Evolutionary conservation across 2,329 filamentous ascomycete species (phyloP).

Genomic region (Aspergillus ibericus): DNA sequence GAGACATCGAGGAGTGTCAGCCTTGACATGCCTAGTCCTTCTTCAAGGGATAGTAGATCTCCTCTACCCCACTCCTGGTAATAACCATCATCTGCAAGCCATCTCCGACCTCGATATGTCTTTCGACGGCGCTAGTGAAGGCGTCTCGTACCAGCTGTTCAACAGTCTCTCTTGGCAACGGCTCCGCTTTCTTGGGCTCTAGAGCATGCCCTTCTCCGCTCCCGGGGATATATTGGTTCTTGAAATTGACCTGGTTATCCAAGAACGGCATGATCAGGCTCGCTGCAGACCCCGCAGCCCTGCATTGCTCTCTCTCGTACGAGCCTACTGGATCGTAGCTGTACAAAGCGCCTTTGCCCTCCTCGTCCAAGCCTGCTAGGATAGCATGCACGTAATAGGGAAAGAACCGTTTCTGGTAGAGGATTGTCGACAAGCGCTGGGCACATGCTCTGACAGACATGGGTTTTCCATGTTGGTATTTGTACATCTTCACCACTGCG

Average conservation of each 20-base stretch:
- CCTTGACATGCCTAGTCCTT: slow-evolving; percentile 64
- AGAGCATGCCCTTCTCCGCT: slow-evolving; percentile 81
- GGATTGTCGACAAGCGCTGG: slow-evolving; percentile 88
- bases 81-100: slow-evolving; percentile 93
- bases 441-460: slow-evolving; percentile 95
- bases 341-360: slow-evolving; percentile 91
- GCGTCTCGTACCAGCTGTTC: slow-evolving; percentile 92
- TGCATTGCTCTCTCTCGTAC: slow-evolving; percentile 95
- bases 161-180: slow-evolving; percentile 70
- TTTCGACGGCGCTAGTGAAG: slow-evolving; percentile 95
- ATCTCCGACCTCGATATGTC: slow-evolving; percentile 98
- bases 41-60: slow-evolving; percentile 83
- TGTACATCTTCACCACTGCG: slow-evolving; percentile 97
- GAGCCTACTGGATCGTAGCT: slow-evolving; percentile 97
- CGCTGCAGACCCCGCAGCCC: slow-evolving; percentile 86
- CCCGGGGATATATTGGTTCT: slow-evolving; percentile 93
- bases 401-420: slow-evolving; percentile 98
- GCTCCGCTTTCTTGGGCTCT: slow-evolving; percentile 59
- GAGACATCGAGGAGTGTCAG: slow-evolving; percentile 3
- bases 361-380: slow-evolving; percentile 88
- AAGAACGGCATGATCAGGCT: slow-evolving; percentile 98
- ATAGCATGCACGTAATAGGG: slow-evolving; percentile 98
- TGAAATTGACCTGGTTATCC: slow-evolving; percentile 99
- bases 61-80: slow-evolving; percentile 82
- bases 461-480: slow-evolving; percentile 94